phyloP scores from a whole-genome alignment of 208 protist species.

The Leishmania gerbilli region DNA sequence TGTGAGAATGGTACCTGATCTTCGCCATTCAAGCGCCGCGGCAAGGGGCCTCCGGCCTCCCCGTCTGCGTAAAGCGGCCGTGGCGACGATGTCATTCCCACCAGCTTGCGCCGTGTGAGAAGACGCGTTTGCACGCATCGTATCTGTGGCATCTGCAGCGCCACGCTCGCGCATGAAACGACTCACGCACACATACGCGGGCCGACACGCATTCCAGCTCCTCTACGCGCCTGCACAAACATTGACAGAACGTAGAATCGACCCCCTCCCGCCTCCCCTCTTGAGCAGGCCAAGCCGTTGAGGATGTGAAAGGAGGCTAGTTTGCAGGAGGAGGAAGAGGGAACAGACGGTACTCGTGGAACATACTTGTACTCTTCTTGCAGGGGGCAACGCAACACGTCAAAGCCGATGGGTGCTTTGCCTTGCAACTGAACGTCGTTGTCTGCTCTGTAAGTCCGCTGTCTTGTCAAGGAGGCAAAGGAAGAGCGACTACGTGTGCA shows the following conservation, averaged over 20 bases:
- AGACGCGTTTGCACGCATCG: not conserved
- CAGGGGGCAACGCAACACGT: not conserved
- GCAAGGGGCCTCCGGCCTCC: slow-evolving; percentile 22
- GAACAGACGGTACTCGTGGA: not conserved
- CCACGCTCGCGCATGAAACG: not conserved
- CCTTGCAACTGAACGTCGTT: not conserved
- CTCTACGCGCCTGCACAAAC: not conserved
- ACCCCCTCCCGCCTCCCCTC: not conserved
- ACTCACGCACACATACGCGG: not conserved
- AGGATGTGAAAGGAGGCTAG: not conserved
- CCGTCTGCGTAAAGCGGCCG: slow-evolving; percentile 15
- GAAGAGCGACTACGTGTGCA: not conserved
- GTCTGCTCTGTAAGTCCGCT: not conserved
- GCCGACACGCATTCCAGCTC: not conserved
- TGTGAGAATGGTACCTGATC: slow-evolving; percentile 31
- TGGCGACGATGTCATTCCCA: slow-evolving; percentile 1
- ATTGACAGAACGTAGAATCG: not conserved
- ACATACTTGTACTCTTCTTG: not conserved
- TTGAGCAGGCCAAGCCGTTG: not conserved
- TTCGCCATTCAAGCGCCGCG: slow-evolving; percentile 29
- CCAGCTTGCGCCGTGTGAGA: not conserved
- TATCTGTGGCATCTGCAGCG: not conserved
- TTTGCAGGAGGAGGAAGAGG: not conserved
- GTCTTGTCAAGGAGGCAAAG: not conserved
- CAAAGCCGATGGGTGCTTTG: not conserved